These are phyloP conservation scores for Apodospora peruviana DNA, from an alignment of 495 filamentous ascomycete genomes.

Conservation along the genomic window DNA sequence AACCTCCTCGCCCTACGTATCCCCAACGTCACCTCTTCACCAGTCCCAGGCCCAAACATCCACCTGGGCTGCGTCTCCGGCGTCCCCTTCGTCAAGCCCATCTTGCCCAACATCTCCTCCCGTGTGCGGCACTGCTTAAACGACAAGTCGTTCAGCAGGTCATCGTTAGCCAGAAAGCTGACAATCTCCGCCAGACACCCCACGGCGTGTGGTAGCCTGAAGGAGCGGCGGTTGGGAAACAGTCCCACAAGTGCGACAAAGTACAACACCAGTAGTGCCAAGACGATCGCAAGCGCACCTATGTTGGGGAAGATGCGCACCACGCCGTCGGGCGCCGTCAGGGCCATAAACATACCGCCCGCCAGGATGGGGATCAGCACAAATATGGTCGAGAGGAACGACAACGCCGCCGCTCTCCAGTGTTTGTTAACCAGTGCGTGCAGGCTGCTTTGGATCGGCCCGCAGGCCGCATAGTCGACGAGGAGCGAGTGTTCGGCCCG, in stretches of 20 bases:
- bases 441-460: conserved; percentile 58
- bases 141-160: conserved; percentile 60
- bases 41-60: conserved; percentile 25
- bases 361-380: conserved; percentile 66
- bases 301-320: conserved; percentile 66
- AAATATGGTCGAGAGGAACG: conserved; percentile 58
- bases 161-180: conserved; percentile 65
- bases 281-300: conserved; percentile 63
- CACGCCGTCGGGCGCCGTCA: conserved; percentile 51
- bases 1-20: conserved; percentile 34
- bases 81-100: conserved; percentile 26
- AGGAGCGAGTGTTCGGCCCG: conserved; percentile 64
- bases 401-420: conserved; percentile 65
- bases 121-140: conserved; percentile 37
- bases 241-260: conserved; percentile 43
- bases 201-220: conserved; percentile 65
- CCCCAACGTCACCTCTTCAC: conserved; percentile 23
- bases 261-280: conserved; percentile 61
- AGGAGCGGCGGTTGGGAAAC: conserved; percentile 49
- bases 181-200: conserved; percentile 70
- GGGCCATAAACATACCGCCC: conserved; percentile 76
- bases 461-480: conserved; percentile 61
- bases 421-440: conserved; percentile 60
- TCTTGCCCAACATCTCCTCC: conserved; percentile 23
- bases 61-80: conserved; percentile 31